These are phyloP conservation scores for Wickerhamomyces queroliae DNA, from an alignment of 805 yeast genomes.

Conservation along the genomic window DNA sequence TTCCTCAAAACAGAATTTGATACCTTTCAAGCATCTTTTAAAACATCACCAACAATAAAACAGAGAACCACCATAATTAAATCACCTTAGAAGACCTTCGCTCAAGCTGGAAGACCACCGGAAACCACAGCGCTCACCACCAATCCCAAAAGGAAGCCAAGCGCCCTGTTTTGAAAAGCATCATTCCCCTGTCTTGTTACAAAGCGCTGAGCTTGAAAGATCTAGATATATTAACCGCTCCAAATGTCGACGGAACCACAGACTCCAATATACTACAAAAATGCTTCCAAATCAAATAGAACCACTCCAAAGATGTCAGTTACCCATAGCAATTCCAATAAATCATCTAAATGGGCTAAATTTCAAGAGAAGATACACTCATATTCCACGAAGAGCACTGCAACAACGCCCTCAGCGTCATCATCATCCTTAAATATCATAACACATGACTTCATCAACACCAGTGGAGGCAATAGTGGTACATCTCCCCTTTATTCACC, in stretches of 20 bases:
- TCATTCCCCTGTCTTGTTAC: too few relatives aligned
- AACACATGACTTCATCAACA: neutral
- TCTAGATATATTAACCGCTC: too few relatives aligned
- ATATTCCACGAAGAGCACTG: conserved; percentile 2
- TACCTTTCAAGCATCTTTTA: too few relatives aligned
- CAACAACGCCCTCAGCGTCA: neutral
- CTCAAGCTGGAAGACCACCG: too few relatives aligned
- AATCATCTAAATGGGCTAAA: conserved; percentile 18
- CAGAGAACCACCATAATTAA: too few relatives aligned
- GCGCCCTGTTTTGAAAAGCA: too few relatives aligned
- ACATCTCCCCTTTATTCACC: neutral
- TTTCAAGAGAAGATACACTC: conserved; percentile 16
- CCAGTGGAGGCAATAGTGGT: neutral
- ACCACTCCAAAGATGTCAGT: neutral
- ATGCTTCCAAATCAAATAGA: neutral
- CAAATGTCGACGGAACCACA: neutral
- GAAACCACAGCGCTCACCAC: too few relatives aligned
- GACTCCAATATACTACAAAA: neutral
- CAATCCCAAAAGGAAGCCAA: too few relatives aligned
- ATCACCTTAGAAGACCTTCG: too few relatives aligned
- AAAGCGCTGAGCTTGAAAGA: too few relatives aligned
- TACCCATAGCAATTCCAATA: conserved; percentile 2
- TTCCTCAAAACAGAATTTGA: too few relatives aligned
- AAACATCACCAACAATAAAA: too few relatives aligned
- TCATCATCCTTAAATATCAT: neutral